Conservation (phyloP, 352 stramenopile genomes). For the Phytophthora pseudosyringae region DNA sequence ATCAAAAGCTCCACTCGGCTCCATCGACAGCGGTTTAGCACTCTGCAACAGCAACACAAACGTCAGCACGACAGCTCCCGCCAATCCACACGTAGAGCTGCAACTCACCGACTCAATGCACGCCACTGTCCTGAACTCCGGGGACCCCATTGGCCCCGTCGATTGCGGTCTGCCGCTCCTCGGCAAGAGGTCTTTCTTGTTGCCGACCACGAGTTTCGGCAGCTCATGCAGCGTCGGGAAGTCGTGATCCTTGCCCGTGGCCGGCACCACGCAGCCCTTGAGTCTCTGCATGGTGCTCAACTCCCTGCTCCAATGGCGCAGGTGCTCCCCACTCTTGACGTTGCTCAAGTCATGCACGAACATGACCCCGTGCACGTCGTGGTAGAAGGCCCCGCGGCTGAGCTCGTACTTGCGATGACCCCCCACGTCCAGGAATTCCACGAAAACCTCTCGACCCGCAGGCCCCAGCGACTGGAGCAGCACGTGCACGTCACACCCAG, state of each 20-base stretch:
- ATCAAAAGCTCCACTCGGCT: slow-evolving; percentile 55
- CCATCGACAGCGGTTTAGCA: slow-evolving; percentile 58
- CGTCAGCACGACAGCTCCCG: background rate
- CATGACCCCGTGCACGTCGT: slow-evolving; percentile 83
- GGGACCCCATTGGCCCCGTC: slow-evolving; percentile 35
- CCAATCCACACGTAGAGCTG: background rate
- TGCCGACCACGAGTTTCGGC: slow-evolving; percentile 84
- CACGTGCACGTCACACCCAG: slow-evolving; percentile 83
- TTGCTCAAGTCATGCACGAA: slow-evolving; percentile 87
- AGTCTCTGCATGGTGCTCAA: slow-evolving; percentile 48
- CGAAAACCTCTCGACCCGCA: slow-evolving; percentile 57
- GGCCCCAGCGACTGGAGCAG: slow-evolving; percentile 42
- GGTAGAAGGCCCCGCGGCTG: slow-evolving; percentile 83
- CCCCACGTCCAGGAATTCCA: slow-evolving; percentile 88
- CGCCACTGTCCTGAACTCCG: slow-evolving; percentile 59
- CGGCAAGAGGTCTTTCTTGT: slow-evolving; percentile 70
- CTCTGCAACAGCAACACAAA: slow-evolving; percentile 44
- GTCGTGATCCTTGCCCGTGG: slow-evolving; percentile 33
- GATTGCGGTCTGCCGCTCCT: slow-evolving; percentile 18
- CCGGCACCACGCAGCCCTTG: slow-evolving; percentile 65
- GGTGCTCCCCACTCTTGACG: slow-evolving; percentile 72
- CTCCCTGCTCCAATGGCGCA: slow-evolving; percentile 67
- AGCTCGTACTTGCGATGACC: slow-evolving; percentile 85
- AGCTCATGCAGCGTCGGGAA: slow-evolving; percentile 52
- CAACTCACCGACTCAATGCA: slow-evolving; percentile 62